Evolutionary conservation across 345 rosid species (phyloP).

Genomic region (Erodium maritimum): DNA sequence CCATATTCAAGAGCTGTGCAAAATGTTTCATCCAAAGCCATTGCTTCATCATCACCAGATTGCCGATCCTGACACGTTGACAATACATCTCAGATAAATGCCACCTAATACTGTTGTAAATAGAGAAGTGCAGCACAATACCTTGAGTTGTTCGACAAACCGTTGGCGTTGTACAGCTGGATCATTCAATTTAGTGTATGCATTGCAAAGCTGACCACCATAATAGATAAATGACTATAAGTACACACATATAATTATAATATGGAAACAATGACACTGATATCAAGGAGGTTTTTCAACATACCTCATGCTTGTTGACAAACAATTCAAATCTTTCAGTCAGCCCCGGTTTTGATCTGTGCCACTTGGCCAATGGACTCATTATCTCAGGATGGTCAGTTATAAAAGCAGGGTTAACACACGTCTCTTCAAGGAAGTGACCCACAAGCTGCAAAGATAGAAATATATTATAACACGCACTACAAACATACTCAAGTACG

Average conservation of each 20-base stretch:
- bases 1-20: constrained; percentile 83
- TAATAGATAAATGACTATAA: constrained; percentile 1
- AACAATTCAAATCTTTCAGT: constrained; percentile 96
- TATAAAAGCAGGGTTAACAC: constrained; percentile 90
- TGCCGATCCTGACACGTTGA: constrained; percentile 50
- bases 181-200: constrained; percentile 93
- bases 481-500: neutral
- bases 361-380: constrained; percentile 90
- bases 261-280: neutral
- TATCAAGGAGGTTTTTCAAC: neutral
- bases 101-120: neutral
- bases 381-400: constrained; percentile 85
- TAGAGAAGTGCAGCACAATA: constrained; percentile 10
- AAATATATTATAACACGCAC: neutral
- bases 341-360: constrained; percentile 52
- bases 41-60: constrained; percentile 96
- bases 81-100: no score
- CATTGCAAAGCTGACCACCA: constrained; percentile 60
- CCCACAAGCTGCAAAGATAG: constrained; percentile 71
- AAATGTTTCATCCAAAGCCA: constrained; percentile 91
- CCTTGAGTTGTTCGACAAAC: constrained; percentile 92
- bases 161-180: constrained; percentile 91
- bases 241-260: neutral
- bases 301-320: constrained; percentile 80
- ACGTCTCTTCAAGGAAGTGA: constrained; percentile 75